phyloP scores from a whole-genome alignment of 176 grass and related monocot genomes.

The Tuctoria greenei region DNA sequence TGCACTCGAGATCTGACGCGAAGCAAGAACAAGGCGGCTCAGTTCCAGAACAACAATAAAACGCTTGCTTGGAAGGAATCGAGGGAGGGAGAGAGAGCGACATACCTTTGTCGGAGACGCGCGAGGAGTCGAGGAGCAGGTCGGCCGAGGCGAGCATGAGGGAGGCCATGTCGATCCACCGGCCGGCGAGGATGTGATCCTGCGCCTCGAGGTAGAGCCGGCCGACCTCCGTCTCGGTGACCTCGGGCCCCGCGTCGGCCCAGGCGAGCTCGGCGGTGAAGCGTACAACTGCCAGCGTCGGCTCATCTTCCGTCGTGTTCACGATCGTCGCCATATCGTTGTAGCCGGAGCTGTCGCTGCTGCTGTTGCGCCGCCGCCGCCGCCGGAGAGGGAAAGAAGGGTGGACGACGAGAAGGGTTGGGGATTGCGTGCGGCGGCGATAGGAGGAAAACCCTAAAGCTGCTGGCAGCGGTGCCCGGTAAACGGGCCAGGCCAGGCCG shows the following conservation, averaged over 20 bases:
- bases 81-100: neutral
- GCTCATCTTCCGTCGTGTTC: conserved; percentile 87
- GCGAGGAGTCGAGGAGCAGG: conserved; percentile 56
- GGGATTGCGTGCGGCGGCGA: neutral
- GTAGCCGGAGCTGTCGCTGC: neutral
- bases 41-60: too few species aligned
- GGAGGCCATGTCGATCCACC: conserved; percentile 77
- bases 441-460: conserved; percentile 46
- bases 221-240: conserved; percentile 74
- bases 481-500: too few species aligned
- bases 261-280: conserved; percentile 78
- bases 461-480: too few species aligned
- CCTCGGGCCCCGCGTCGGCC: conserved; percentile 84
- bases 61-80: neutral
- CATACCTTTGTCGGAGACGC: conserved; percentile 63
- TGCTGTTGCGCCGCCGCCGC: conserved; percentile 1
- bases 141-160: conserved; percentile 85
- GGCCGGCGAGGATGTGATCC: conserved; percentile 56
- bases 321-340: conserved; percentile 71
- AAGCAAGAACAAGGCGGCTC: neutral
- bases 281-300: conserved; percentile 74
- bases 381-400: conserved; percentile 31
- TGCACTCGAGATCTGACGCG: conserved; percentile 76
- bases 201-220: conserved; percentile 76
- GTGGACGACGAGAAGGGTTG: neutral